Conservation (phyloP, 2,329 filamentous ascomycete genomes). For the Pseudocercospora vitis region DNA sequence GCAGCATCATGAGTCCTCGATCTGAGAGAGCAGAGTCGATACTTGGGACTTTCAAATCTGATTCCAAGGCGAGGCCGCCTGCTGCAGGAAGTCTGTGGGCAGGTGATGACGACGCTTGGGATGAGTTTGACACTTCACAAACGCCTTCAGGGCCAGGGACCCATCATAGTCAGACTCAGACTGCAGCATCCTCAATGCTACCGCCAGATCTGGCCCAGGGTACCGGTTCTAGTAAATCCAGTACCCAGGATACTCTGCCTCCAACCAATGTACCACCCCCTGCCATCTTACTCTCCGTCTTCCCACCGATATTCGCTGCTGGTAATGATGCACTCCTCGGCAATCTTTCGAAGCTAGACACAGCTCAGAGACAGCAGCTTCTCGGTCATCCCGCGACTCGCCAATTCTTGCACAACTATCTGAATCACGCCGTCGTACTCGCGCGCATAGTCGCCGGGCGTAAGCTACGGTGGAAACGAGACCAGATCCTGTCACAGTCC, state of each 20-base stretch:
- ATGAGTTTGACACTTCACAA: constrained; percentile 43
- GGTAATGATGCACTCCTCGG: constrained; percentile 66
- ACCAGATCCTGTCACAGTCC: constrained; percentile 77
- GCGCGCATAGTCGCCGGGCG: constrained; percentile 82
- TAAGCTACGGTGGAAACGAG: constrained; percentile 85
- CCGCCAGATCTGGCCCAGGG: neutral
- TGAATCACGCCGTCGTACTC: constrained; percentile 64
- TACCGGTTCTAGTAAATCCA: neutral
- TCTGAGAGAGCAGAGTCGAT: constrained; percentile 16
- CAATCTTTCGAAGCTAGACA: constrained; percentile 52
- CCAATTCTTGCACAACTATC: constrained; percentile 63
- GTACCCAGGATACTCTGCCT: constrained; percentile 43
- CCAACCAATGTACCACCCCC: constrained; percentile 89
- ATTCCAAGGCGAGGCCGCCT: constrained; percentile 15
- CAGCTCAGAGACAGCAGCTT: constrained; percentile 62
- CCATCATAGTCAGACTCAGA: constrained; percentile 2
- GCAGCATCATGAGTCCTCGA: constrained; percentile 16
- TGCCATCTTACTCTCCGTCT: constrained; percentile 74
- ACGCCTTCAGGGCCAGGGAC: constrained; percentile 10
- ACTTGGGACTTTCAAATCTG: constrained; percentile 18
- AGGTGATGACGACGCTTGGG: constrained; percentile 44
- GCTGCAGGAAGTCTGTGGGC: constrained; percentile 11
- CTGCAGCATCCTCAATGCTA: neutral
- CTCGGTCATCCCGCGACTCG: constrained; percentile 60
- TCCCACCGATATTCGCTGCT: constrained; percentile 68